Evolutionary conservation across 768 basidiomycete species (phyloP).

Genomic region (Lentinula guzmanii): DNA sequence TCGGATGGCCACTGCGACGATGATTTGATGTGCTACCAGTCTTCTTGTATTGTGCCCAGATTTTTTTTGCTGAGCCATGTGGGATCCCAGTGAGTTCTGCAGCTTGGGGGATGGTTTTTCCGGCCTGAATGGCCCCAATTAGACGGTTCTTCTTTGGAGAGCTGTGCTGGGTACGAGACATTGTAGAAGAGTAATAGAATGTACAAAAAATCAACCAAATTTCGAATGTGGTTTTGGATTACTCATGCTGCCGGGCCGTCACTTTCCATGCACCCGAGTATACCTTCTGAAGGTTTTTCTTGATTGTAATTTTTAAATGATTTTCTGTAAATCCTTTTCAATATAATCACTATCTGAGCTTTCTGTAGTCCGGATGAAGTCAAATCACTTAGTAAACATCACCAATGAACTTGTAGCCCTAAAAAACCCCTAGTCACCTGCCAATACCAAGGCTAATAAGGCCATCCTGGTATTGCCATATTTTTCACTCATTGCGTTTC

Average conservation of each 20-base stretch:
- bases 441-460: too few relatives aligned
- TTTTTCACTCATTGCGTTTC: too few relatives aligned
- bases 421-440: too few relatives aligned
- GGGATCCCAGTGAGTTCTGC: neutral
- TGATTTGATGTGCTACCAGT: conserved; percentile 2
- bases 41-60: neutral
- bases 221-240: neutral
- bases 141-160: neutral
- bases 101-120: neutral
- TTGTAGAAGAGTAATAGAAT: neutral
- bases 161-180: neutral
- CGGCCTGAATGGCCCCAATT: neutral
- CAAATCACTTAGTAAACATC: too few relatives aligned
- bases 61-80: neutral
- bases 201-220: neutral
- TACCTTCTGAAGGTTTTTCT: too few relatives aligned
- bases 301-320: too few relatives aligned
- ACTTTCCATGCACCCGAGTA: neutral
- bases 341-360: too few relatives aligned
- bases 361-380: too few relatives aligned
- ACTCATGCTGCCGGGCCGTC: neutral
- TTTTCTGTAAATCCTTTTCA: too few relatives aligned
- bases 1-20: conserved; percentile 6
- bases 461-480: too few relatives aligned
- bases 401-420: too few relatives aligned